Evolutionary conservation across 2,329 filamentous ascomycete genomes (phyloP), one percentile per base, ranked within the genome.

Genomic region (Neofusicoccum laricinum): DNA sequence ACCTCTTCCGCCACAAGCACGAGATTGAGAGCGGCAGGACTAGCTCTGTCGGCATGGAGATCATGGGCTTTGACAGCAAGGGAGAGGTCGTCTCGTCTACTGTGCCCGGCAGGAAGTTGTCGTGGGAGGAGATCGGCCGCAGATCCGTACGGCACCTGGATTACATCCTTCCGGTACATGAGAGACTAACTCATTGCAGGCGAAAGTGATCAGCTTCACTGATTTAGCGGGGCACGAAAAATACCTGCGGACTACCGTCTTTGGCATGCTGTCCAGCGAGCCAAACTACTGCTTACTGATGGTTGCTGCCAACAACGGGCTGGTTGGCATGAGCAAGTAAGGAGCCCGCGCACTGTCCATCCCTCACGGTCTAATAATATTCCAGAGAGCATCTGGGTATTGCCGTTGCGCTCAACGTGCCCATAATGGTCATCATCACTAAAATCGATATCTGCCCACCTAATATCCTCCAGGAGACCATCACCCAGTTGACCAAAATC

Each of bases 361-460:
- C 36, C 2, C 1, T 30, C 17, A 41, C 19, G n/a, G 1, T 17
- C 50, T 64, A 19, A 64, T n/a, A 1, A 21, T 30, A 12, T 25
- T 57, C 4, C 36, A 81, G 79, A 83, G 95, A 99, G 80, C 95
- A 99, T 77, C 81, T 99, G 3, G 95, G 95, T 15, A 97, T 99
- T 68, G 94, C 95, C 0, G 82, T 98, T 36, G 93, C 95, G 0
- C 82, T 99, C 59, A 98, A 98, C 72, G 94, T 99, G 11, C 95
- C 95, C 0, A 92, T 99, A 70, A 96, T 99, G 92, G 93, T 98
- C 3, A 89, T 97, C 68, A 88, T 98, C 67, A 99, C 94, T 77
- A 99, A 98, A 81, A 97, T 98, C 68, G 95, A 98, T 75, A 98
- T 98, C 64, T 98, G 95, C 76, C 95, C 95, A 21, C 93, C 94